Evolutionary conservation across 148 eudicot species (phyloP), one percentile per base, ranked within the genome.

Genomic region (Cornus controversa): DNA sequence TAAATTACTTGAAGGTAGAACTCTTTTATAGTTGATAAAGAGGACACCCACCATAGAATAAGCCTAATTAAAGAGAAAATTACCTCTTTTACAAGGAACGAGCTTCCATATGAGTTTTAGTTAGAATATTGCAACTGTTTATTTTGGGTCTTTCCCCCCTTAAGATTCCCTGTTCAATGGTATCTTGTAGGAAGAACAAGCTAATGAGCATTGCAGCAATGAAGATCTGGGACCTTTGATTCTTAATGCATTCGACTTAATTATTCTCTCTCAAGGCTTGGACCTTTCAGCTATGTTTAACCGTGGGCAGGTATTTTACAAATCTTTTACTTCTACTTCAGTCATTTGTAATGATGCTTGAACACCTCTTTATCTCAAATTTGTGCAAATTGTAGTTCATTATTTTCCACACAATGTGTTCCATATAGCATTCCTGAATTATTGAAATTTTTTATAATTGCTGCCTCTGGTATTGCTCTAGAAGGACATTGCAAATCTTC

Each of bases 161-260:
- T 60, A n/a, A 60, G 0, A 25, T 57, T 45, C 57, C 36, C 69
- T 24, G 47, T n/a, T 5, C 28, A 26, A 34, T 66, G 16, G 25
- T 74, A 36, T 64, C 65, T 81, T 84, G 75, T 84, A 95, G 98
- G 96, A 93, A 75, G 91, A 87, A 65, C 79, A 65, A 74, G 88
- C 80, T 45, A 77, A 82, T 75, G 84, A 78, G 77, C 90, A 76
- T 74, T 78, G 71, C 75, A 82, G 80, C 72, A 85, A 85, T 73
- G 94, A 87, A 73, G 85, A 89, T 82, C 76, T 66, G 28, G 97
- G 93, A 75, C 99, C 99, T 22, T 79, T 96, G 77, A 78, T 76
- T 79, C 97, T 96, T 34, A 96, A 93, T 86, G 99, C 98, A 75
- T 96, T 96, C 77, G 97, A 96, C 82, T 87, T 96, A 69, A 93